Percentiles rank a stretch among this genome's conserved stretches.
These are phyloP conservation scores for Withania somnifera DNA, from an alignment of 305 asterid species.

Conservation along the genomic window DNA sequence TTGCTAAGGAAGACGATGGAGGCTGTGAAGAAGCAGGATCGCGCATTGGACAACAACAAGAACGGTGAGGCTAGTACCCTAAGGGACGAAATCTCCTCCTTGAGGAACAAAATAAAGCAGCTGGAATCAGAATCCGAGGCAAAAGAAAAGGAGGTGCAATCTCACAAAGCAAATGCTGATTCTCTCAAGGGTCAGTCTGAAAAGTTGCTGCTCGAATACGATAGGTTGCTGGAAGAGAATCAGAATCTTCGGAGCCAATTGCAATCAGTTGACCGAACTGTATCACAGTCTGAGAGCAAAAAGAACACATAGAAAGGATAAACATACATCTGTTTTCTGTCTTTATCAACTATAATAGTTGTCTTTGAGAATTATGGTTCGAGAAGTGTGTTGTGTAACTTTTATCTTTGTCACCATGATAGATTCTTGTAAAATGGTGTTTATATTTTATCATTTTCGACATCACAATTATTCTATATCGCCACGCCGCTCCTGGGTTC, in stretches of 20 bases:
- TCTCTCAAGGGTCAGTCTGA: constrained; percentile 26
- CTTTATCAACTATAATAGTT: neutral
- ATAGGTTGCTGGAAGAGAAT: constrained; percentile 28
- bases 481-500: neutral
- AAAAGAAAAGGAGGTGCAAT: constrained; percentile 15
- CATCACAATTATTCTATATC: neutral
- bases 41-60: constrained; percentile 18
- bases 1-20: constrained; percentile 26
- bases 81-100: constrained; percentile 15
- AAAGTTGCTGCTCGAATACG: constrained; percentile 23
- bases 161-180: constrained; percentile 16
- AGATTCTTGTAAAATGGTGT: neutral
- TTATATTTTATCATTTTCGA: neutral
- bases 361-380: neutral
- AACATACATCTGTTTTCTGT: neutral
- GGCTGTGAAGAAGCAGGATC: constrained; percentile 24
- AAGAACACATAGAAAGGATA: constrained; percentile 8
- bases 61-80: constrained; percentile 11
- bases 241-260: constrained; percentile 27
- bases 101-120: constrained; percentile 4
- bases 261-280: constrained; percentile 13
- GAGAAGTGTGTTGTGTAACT: neutral
- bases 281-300: constrained; percentile 15
- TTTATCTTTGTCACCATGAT: neutral
- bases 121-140: constrained; percentile 21